Percentiles rank a stretch among this genome's conserved stretches.
phyloP scores from a whole-genome alignment of 345 rosid genomes.

The Syzygium grande region DNA sequence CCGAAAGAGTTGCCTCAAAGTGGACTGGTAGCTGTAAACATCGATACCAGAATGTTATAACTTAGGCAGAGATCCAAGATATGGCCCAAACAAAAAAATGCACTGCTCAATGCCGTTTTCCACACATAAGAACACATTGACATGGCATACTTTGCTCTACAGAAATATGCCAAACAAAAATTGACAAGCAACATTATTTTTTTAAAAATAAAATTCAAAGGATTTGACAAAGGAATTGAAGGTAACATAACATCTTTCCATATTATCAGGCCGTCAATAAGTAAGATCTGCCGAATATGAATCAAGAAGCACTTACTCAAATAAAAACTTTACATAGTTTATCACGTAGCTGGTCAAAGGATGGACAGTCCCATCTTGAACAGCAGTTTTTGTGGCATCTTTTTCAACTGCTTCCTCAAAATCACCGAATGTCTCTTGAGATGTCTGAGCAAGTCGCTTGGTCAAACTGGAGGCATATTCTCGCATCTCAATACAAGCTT shows the following conservation, averaged over 20 bases:
- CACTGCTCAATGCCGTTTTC: background rate
- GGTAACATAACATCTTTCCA: background rate
- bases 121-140: background rate
- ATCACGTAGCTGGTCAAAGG: conserved; percentile 97
- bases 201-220: background rate
- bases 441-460: conserved; percentile 80
- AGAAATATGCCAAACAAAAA: background rate
- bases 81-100: background rate
- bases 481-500: conserved; percentile 73
- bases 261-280: background rate
- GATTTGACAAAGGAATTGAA: background rate
- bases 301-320: conserved; percentile 55
- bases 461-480: conserved; percentile 66
- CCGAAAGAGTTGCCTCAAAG: conserved; percentile 76
- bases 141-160: background rate
- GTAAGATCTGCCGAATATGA: background rate
- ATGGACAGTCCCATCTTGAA: conserved; percentile 96
- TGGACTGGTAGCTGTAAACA: conserved; percentile 65
- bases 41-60: background rate
- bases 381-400: conserved; percentile 95
- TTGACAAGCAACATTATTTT: background rate
- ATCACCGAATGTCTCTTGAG: conserved; percentile 90
- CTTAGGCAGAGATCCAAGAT: background rate
- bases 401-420: conserved; percentile 96
- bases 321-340: conserved; percentile 87